Conservation (phyloP, 805 yeast species). For the Wickerhamomyces kurtzmanii region DNA sequence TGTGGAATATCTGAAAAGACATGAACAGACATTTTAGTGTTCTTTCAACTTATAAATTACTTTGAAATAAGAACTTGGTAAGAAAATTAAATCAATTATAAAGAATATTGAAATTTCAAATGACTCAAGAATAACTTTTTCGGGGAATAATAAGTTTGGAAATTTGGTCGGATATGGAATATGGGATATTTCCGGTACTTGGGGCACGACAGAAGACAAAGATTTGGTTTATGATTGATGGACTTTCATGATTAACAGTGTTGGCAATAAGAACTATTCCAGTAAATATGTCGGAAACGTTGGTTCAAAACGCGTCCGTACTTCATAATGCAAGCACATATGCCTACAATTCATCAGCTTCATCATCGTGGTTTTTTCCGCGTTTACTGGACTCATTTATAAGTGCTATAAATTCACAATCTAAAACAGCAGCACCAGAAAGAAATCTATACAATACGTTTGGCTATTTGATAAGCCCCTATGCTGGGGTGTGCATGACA, state of each 20-base stretch:
- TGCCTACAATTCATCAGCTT: too few relatives aligned
- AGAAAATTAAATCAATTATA: too few relatives aligned
- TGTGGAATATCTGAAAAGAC: constrained; percentile 42
- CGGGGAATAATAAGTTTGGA: not conserved
- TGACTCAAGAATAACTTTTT: too few relatives aligned
- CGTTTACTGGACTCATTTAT: constrained; percentile 9
- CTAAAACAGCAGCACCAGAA: constrained; percentile 3
- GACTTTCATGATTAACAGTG: constrained; percentile 2
- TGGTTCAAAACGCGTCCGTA: too few relatives aligned
- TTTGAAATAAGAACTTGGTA: not conserved
- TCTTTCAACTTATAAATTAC: not conserved
- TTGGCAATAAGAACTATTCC: constrained; percentile 10
- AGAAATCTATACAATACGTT: constrained; percentile 7
- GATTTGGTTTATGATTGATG: constrained; percentile 12
- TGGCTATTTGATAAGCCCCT: constrained; percentile 37
- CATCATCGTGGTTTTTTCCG: not conserved
- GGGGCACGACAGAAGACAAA: not conserved
- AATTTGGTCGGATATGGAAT: too few relatives aligned
- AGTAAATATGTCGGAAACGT: too few relatives aligned
- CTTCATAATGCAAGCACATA: too few relatives aligned
- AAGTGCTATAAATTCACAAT: constrained; percentile 14
- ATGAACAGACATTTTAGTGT: constrained; percentile 14
- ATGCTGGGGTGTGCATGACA: constrained; percentile 42
- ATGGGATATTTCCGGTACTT: too few relatives aligned
- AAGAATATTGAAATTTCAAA: too few relatives aligned